Conservation (phyloP, 1,284 basidiomycete species). For the Ustilago shanxiensis region DNA sequence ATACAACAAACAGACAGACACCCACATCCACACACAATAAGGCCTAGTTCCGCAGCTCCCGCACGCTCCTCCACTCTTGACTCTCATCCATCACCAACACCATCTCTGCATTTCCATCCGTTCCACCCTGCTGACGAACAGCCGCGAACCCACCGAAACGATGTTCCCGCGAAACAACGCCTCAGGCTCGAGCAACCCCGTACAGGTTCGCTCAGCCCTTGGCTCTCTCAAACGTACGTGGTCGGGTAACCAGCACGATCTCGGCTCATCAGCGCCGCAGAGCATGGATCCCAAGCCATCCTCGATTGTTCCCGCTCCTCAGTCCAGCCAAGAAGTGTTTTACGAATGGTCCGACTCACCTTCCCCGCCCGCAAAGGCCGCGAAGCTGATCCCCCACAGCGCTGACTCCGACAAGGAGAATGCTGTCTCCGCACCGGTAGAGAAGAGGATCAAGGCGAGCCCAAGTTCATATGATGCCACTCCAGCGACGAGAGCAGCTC, state of each 20-base stretch:
- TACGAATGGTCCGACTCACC: conserved; percentile 52
- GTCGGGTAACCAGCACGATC: conserved; percentile 57
- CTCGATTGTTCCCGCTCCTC: neutral
- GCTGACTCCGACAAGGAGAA: conserved; percentile 47
- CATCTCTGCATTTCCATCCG: neutral
- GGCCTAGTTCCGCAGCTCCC: neutral
- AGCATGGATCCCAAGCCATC: conserved; percentile 7
- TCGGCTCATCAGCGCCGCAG: conserved; percentile 28
- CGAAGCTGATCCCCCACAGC: neutral
- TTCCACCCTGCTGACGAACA: neutral
- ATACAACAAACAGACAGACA: too few species aligned
- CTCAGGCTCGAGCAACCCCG: conserved; percentile 16
- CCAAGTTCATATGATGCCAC: neutral
- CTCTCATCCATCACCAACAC: conserved; percentile 10
- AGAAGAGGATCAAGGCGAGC: conserved; percentile 23
- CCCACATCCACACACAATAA: too few species aligned
- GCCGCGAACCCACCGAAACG: neutral
- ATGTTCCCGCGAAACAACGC: conserved; percentile 28
- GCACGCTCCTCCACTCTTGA: conserved; percentile 9
- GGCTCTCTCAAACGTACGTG: conserved; percentile 48
- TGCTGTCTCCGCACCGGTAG: conserved; percentile 9
- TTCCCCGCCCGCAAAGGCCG: conserved; percentile 26
- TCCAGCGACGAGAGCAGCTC: neutral
- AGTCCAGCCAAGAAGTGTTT: conserved; percentile 38
- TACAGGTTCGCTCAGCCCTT: conserved; percentile 44